Evolutionary conservation across 192 early-diverging fungal species (phyloP), one percentile per base, ranked within the genome.

Genomic region (Rhizophagus clarus): DNA sequence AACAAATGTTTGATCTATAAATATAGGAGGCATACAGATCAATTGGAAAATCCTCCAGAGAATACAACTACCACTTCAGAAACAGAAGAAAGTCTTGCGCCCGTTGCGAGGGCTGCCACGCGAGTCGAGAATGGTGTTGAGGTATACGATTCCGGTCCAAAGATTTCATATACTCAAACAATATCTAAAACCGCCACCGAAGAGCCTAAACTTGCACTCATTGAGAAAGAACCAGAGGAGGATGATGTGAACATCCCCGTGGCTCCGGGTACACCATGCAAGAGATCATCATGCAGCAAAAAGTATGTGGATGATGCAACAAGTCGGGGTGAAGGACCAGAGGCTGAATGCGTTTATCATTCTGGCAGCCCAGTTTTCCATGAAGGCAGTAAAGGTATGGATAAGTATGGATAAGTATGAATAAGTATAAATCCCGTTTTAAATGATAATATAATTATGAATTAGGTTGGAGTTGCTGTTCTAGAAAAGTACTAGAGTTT

Each of bases 401-500:
- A 51, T 56, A 10, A 28, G 2, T 26, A 37, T 37, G 34, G 5
- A n/a, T n/a, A n/a, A n/a, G 76, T 78, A 67, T 20, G 7, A 4
- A 51, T 56, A 10, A 28, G 2, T 26, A 37, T 49, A 60, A 5
- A 22, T 12, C 24, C 12, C 15, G 26, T 29, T 17, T 49, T 73
- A 37, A 60, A 29, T 63, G 10, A 20, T 22, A 76, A 40, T 37
- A 40, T 42, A 24, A 31, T 40, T 40, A 9, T 40, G 8, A 22
- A 22, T 26, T 78, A 78, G 76, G 97, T 29, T 99, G 95, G 95
- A 92, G 92, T 45, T 99, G 98, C 87, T 99, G 98, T 85, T 88
- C 93, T 72, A 91, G 96, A 49, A 93, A 96, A 78, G 97, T 97
- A 3, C 90, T 98, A 22, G 98, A 98, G 85, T 99, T 98, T 90